Evolutionary conservation across 305 asterid genomes (phyloP).

Genomic region (Solanum chacoense): DNA sequence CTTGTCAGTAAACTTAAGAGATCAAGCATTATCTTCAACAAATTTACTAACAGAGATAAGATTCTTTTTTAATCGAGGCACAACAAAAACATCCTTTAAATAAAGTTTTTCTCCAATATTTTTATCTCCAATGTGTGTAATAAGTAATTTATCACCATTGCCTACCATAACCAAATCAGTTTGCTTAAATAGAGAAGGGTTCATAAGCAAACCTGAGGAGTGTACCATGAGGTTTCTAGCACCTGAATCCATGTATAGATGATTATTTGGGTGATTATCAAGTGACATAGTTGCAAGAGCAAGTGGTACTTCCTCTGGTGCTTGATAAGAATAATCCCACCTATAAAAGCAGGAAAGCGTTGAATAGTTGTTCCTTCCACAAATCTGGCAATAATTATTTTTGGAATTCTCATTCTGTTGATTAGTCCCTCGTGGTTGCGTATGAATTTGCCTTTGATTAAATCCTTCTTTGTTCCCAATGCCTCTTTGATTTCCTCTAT

Average conservation of each 20-base stretch:
- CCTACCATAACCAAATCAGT: background rate
- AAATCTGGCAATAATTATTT: background rate
- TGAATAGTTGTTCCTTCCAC: background rate
- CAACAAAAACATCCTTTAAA: background rate
- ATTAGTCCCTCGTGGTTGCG: background rate
- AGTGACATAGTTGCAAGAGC: background rate
- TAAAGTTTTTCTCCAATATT: background rate
- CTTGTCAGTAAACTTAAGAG: background rate
- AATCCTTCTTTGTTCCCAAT: background rate
- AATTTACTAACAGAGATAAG: background rate
- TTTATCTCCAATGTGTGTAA: background rate
- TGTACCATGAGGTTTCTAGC: background rate
- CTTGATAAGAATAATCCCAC: background rate
- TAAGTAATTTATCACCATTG: background rate
- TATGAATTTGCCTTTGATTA: background rate
- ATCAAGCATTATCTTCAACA: background rate
- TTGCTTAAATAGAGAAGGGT: background rate
- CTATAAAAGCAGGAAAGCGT: background rate
- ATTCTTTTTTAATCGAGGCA: background rate
- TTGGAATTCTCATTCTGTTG: background rate
- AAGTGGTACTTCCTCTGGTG: background rate
- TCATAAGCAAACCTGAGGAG: background rate
- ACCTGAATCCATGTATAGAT: background rate
- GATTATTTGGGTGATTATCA: background rate
- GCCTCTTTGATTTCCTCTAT: background rate